Evolutionary conservation across 2,329 filamentous ascomycete genomes (phyloP), one percentile per base, ranked within the genome.

Genomic region (Emericellopsis cladophorae): DNA sequence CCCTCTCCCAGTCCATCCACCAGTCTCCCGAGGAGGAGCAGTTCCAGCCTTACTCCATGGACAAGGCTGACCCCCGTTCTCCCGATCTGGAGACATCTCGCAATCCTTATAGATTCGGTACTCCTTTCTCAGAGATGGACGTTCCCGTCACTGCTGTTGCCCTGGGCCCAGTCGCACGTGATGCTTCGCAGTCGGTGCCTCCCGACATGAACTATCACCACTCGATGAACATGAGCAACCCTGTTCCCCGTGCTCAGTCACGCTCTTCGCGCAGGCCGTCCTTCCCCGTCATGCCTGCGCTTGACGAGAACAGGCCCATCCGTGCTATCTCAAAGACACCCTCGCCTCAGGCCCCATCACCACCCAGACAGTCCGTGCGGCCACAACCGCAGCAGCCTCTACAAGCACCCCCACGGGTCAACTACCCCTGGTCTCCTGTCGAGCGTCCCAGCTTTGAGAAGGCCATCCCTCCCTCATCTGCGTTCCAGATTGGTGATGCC

Each of bases 111-210:
- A 79, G 84, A 41, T 81, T 86, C 47, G 81, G 78, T n/a, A 93
- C 86, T 0, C 88, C 89, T 14, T 84, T 89, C 57, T 94, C 89
- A 2, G 88, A 94, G 54, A 81, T 90, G 70, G 90, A 95, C 56
- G 79, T 89, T 11, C 89, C 90, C 1, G 64, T 93, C 44, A 92
- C 85, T 1, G 74, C 81, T 3, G 68, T 89, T 35, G 76, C 77
- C 1, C 52, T 78, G 14, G 84, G 81, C 0, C 84, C 84, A 7
- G 69, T 94, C 26, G 72, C 81, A 36, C 82, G 90, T 39, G 82
- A 92, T 53, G 68, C 72, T 37, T 94, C 87, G 22, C 87, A 95
- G 59, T 95, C 89, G 5, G 90, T 95, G 0, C 90, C 90, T 35
- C 90, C 90, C 7, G 81, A 94, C 62, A 95, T 95, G 88, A 81